Percentiles rank a stretch among this genome's conserved stretches.
Evolutionary conservation across 164 flowering plant species (phyloP).

Genomic region (Chimonanthus salicifolius): DNA sequence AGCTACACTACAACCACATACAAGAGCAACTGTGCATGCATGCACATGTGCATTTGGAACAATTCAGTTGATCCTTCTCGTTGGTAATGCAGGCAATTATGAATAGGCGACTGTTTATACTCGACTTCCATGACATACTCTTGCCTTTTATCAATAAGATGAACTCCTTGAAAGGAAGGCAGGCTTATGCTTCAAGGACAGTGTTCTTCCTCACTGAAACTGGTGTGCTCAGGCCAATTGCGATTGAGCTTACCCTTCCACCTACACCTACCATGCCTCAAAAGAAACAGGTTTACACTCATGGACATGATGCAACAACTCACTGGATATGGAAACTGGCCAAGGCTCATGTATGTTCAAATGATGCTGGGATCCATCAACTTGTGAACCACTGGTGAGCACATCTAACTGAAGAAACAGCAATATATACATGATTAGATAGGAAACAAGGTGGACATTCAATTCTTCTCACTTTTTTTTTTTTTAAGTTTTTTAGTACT

Average conservation of each 20-base stretch:
- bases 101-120: conserved; percentile 22
- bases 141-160: conserved; percentile 31
- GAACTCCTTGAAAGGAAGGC: conserved; percentile 19
- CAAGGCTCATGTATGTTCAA: conserved; percentile 38
- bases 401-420: no score
- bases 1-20: no score
- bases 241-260: conserved; percentile 34
- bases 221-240: conserved; percentile 24
- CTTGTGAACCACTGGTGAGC: conserved; percentile 33
- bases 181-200: conserved; percentile 31
- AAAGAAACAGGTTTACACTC: conserved; percentile 23
- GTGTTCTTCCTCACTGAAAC: conserved; percentile 21
- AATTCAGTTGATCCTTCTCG: no score
- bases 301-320: conserved; percentile 19
- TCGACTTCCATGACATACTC: conserved; percentile 30
- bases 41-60: no score
- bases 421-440: no score
- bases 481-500: no score
- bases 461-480: no score
- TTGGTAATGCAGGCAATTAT: conserved; percentile 23
- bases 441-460: no score
- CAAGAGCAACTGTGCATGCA: no score
- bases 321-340: conserved; percentile 38
- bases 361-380: conserved; percentile 36
- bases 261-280: conserved; percentile 8